These are phyloP conservation scores for Oleoguttula mirabilis DNA, from an alignment of 495 filamentous ascomycete genomes.

Conservation along the genomic window DNA sequence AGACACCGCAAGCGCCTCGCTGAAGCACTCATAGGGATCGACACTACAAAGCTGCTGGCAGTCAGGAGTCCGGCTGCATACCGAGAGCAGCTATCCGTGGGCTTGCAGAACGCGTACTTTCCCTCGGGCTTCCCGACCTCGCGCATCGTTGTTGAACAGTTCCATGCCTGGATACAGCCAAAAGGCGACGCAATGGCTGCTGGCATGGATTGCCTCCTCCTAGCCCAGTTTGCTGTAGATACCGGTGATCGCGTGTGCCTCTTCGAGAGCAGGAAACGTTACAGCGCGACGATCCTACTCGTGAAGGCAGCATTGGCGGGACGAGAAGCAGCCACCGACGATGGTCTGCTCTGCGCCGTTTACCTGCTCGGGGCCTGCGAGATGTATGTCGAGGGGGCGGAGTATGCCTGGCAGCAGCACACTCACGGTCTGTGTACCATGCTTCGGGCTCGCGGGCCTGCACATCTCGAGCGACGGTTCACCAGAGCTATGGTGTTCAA, in stretches of 20 bases:
- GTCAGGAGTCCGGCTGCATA: not conserved
- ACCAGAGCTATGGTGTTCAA: not conserved
- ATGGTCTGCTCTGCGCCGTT: not conserved
- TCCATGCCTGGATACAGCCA: not conserved
- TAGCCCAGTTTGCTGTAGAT: not conserved
- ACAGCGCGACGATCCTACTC: not conserved
- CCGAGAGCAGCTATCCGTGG: not conserved
- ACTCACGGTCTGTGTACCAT: not conserved
- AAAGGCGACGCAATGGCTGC: not conserved
- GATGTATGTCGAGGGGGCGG: not conserved
- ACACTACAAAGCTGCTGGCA: no score
- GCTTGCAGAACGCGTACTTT: not conserved
- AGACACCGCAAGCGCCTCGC: no score
- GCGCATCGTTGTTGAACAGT: not conserved
- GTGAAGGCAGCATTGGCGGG: not conserved
- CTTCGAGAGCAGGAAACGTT: not conserved
- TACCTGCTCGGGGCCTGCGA: not conserved
- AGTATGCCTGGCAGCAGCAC: not conserved
- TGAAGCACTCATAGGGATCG: no score
- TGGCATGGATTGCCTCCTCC: not conserved
- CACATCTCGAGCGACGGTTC: not conserved
- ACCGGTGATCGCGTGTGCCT: not conserved
- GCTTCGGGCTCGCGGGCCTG: not conserved
- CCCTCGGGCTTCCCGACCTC: not conserved
- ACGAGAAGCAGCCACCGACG: not conserved